phyloP scores from a whole-genome alignment of 1,139 yeast genomes.

The Meyerozyma smithsonii region DNA sequence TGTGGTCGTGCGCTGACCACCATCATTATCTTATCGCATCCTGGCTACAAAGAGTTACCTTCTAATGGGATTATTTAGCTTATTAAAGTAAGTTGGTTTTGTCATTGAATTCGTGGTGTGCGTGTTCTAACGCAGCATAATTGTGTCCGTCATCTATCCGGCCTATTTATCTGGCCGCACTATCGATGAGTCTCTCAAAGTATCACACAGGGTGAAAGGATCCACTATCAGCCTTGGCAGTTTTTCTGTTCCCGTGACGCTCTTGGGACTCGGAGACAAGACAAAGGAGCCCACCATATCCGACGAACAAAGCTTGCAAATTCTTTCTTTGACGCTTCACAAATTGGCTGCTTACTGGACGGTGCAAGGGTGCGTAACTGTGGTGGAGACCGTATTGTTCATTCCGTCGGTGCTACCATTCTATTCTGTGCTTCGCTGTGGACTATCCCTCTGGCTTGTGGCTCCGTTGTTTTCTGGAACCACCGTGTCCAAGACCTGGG shows the following conservation, averaged over 20 bases:
- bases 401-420: slow-evolving; percentile 44
- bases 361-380: slow-evolving; percentile 33
- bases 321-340: slow-evolving; percentile 38
- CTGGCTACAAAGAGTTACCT: background rate
- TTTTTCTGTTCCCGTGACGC: slow-evolving; percentile 12
- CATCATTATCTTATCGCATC: slow-evolving; percentile 3
- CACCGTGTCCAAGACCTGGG: slow-evolving; percentile 6
- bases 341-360: slow-evolving; percentile 63
- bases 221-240: slow-evolving; percentile 12
- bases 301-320: slow-evolving; percentile 15
- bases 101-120: background rate
- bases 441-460: slow-evolving; percentile 49
- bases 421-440: slow-evolving; percentile 36
- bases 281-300: slow-evolving; percentile 1
- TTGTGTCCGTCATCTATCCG: slow-evolving; percentile 48
- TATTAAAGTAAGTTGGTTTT: background rate
- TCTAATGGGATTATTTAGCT: slow-evolving; percentile 1
- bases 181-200: slow-evolving; percentile 17
- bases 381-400: slow-evolving; percentile 27
- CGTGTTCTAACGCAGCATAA: slow-evolving; percentile 17
- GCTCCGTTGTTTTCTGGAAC: slow-evolving; percentile 30
- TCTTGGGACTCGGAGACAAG: slow-evolving; percentile 27
- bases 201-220: slow-evolving; percentile 10
- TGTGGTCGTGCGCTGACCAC: slow-evolving; percentile 2
- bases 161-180: slow-evolving; percentile 50